phyloP scores from a whole-genome alignment of 805 yeast genomes.

The Blastobotrys chiropterorum region DNA sequence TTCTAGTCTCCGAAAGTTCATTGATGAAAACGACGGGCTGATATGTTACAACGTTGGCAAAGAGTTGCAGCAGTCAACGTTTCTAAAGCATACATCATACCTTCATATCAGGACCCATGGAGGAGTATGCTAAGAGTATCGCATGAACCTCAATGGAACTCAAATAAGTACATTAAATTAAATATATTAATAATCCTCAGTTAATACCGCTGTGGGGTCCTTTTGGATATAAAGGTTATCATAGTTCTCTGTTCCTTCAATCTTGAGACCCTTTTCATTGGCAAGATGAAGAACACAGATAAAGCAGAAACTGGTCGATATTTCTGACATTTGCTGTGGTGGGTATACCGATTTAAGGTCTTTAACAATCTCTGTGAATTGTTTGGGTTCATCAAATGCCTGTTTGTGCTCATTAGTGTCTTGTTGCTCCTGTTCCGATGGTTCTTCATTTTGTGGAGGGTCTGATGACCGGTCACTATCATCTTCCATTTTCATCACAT shows the following conservation, averaged over 20 bases:
- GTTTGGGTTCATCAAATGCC: constrained; percentile 9
- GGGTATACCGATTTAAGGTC: constrained; percentile 49
- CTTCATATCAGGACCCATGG: not conserved
- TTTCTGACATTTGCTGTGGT: constrained; percentile 50
- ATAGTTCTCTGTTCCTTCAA: constrained; percentile 42
- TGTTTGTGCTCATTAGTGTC: not conserved
- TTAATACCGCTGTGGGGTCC: constrained; percentile 14
- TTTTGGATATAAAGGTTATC: constrained; percentile 26
- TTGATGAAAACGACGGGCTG: too few relatives aligned
- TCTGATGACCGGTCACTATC: not conserved
- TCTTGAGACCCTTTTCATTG: constrained; percentile 69
- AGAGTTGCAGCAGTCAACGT: too few relatives aligned
- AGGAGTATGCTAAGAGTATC: too few relatives aligned
- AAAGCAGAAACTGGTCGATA: constrained; percentile 81
- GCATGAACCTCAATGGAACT: not conserved
- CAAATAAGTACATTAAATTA: not conserved
- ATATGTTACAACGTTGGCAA: too few relatives aligned
- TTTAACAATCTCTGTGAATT: constrained; percentile 44
- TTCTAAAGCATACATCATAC: not conserved
- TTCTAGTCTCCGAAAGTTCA: too few relatives aligned
- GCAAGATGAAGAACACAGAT: constrained; percentile 80
- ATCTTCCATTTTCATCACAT: constrained; percentile 28
- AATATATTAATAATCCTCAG: not conserved
- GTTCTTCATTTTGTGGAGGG: not conserved
- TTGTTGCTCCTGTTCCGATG: constrained; percentile 8